Base-by-base conservation (phyloP, 768 basidiomycete genomes). In the Kwoniella sp. region DNA sequence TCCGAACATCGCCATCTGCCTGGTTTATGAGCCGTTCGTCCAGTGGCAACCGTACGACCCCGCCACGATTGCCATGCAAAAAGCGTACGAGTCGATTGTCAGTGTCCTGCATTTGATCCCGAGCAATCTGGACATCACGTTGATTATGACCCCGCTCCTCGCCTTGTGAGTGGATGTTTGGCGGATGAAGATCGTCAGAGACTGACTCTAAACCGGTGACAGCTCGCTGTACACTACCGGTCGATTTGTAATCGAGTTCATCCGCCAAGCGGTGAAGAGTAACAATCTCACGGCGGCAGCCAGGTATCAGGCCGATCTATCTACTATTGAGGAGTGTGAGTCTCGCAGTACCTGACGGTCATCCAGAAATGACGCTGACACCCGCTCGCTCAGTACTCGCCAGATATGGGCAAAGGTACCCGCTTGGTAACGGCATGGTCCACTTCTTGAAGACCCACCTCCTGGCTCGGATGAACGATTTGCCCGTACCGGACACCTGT, bases 11-110 rank as follows among this genome's bases (percentile, higher is more conserved):
- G 49, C 56, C 1, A 26, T 60, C 7, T 34, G 46, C 22, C 33
- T 65, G 3, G 22, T 69, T 11, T 46, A 62, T 33, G 67, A 69
- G 46, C 59, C 63, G 5, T 65, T 69, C 48, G 20, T 61, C 22
- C 39, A 53, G 22, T 52, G 49, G 45, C 23, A 44, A 27, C 38
- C 43, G 6, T 40, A 41, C 23, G 34, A 53, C 22, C 37, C 45
- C 5, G 29, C 41, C 2, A 40, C 37, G 5, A 28, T 27, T 1
- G 29, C 19, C 20, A 15, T 50, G 14, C 56, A 55, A 34, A 57
- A 59, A 33, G 58, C 61, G 0, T 63, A 57, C 36, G 59, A 65
- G 33, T 46, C 38, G 3, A 50, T 63, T 33, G 50, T 69, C 27
- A 50, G 51, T 1, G 25, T 61, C 7, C 43, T 69, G 9, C 60